These are phyloP conservation scores for Diutina catenulata DNA, from an alignment of 1,139 yeast genomes.

Conservation along the genomic window DNA sequence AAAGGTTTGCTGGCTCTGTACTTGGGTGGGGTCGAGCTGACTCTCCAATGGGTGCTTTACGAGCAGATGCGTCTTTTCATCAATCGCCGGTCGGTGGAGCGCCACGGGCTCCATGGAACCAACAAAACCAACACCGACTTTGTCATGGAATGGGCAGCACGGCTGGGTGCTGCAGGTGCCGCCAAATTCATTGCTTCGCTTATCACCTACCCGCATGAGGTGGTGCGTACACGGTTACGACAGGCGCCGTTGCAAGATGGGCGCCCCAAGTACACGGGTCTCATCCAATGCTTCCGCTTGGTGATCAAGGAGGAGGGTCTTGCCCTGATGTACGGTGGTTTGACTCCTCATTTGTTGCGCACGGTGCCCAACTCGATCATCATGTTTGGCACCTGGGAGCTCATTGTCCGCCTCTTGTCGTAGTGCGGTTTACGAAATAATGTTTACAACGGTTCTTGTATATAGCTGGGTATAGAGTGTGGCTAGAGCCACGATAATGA, in stretches of 20 bases:
- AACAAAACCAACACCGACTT: constrained; percentile 48
- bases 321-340: constrained; percentile 90
- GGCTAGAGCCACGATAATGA: no score
- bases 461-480: no score
- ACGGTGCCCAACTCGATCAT: constrained; percentile 97
- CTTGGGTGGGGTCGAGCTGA: constrained; percentile 86
- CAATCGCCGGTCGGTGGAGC: constrained; percentile 39
- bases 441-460: no score
- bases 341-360: constrained; percentile 91
- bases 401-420: constrained; percentile 64
- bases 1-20: constrained; percentile 90
- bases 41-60: constrained; percentile 92
- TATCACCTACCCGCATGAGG: constrained; percentile 95
- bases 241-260: constrained; percentile 85
- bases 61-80: constrained; percentile 85
- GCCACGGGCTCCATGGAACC: constrained; percentile 30
- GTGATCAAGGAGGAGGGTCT: constrained; percentile 87
- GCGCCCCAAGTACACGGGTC: constrained; percentile 76
- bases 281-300: constrained; percentile 74
- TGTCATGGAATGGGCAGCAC: constrained; percentile 82
- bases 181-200: constrained; percentile 91
- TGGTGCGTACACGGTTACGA: constrained; percentile 86
- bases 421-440: no score
- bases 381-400: constrained; percentile 99
- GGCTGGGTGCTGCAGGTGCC: constrained; percentile 96